A percentile compares a stretch with the other conserved stretches of the same genome.
phyloP scores from a whole-genome alignment of 768 basidiomycete genomes.

The Calocera cornea region DNA sequence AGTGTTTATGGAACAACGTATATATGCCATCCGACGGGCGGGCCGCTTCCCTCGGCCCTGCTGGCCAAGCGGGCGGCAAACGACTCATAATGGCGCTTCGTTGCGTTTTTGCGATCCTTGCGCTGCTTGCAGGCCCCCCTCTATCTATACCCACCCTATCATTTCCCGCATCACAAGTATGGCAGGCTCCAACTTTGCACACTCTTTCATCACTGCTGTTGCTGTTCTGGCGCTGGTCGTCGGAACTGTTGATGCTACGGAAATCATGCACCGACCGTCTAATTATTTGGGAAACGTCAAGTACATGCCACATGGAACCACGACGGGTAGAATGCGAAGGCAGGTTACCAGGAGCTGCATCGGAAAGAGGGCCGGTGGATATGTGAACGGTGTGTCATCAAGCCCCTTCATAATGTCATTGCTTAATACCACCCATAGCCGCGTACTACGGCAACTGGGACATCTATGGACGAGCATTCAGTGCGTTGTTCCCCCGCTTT shows the following conservation, averaged over 20 bases:
- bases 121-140: background rate
- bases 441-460: background rate
- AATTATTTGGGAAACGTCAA: constrained; percentile 3
- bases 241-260: background rate
- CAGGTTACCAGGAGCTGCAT: background rate
- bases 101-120: background rate
- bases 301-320: background rate
- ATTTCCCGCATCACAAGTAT: background rate
- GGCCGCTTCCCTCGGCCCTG: background rate
- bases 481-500: background rate
- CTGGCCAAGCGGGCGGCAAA: background rate
- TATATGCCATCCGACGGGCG: background rate
- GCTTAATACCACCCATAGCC: background rate
- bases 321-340: background rate
- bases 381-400: background rate
- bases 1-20: background rate
- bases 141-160: background rate
- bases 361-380: background rate
- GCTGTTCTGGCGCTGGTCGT: constrained; percentile 5
- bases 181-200: background rate
- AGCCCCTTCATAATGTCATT: background rate
- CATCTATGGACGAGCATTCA: background rate
- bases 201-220: background rate
- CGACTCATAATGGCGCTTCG: background rate
- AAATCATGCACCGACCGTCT: background rate